Evolutionary conservation across 352 stramenopile genomes (phyloP), one percentile per base, ranked within the genome.

Genomic region (Blastocystis sp.): DNA sequence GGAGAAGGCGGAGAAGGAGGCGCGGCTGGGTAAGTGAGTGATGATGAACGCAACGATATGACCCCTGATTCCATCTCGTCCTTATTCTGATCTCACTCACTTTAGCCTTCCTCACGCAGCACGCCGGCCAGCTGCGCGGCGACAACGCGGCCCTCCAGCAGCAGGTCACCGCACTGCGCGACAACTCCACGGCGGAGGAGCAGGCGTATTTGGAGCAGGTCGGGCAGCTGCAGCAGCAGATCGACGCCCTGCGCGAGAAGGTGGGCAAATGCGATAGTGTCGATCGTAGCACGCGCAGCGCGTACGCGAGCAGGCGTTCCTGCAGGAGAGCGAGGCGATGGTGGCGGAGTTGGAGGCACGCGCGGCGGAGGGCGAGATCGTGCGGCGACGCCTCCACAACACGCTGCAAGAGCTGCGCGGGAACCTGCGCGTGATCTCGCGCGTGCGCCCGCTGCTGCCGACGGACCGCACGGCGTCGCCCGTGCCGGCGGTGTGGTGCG

Each of bases 341-440:
- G 93, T 95, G 69, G 90, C 90, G 14, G 91, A 94, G 62, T 89
- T 96, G 24, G 90, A 94, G 81, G 91, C 92, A 65, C 94, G 94
- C 45, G 89, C 95, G 42, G 92, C 92, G 28, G 90, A 93, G n/a
- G 92, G 92, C 0, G 93, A 96, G 80, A 94, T 93, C 45, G 89
- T 95, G 40, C 93, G 97, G 3, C 92, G 96, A 21, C 94, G 98
- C 76, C 93, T 99, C 89, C 97, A 99, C 92, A 99, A 99, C 91
- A 94, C 94, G n/a, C 98, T 99, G 64, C 95, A 99, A 91, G 97
- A 99, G 89, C 92, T 99, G 38, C 93, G 97, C 34, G 97, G 97
- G 60, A 99, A 99, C 89, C 97, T 99, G 89, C 94, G 97, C 52
- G 97, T 99, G 2, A 98, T 98, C 90, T 95, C 96, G 11, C 92